phyloP scores from a whole-genome alignment of 768 basidiomycete species.

The Trametes maxima region DNA sequence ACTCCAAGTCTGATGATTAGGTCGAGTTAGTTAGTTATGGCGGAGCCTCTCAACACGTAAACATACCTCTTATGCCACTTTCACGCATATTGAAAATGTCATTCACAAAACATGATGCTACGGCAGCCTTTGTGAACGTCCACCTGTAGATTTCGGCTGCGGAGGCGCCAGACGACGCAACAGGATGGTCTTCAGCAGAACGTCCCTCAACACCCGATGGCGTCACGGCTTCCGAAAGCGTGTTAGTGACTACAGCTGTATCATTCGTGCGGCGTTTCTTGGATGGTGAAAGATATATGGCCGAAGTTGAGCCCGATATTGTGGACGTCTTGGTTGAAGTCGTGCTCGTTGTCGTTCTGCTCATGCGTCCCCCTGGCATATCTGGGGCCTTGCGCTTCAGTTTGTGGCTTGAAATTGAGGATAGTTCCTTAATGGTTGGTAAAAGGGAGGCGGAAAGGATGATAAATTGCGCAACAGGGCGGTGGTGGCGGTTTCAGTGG shows the following conservation, averaged over 20 bases:
- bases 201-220: background rate
- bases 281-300: slow-evolving; percentile 20
- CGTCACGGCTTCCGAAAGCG: background rate
- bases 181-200: background rate
- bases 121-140: slow-evolving; percentile 30
- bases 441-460: background rate
- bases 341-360: slow-evolving; percentile 1
- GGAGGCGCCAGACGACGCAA: background rate
- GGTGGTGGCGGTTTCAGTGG: background rate
- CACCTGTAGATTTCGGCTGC: slow-evolving; percentile 28
- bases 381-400: background rate
- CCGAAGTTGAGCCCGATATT: slow-evolving; percentile 12
- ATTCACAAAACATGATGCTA: slow-evolving; percentile 30
- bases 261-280: slow-evolving; percentile 10
- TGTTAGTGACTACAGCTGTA: background rate
- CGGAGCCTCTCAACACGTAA: background rate
- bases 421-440: background rate
- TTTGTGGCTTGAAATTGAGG: background rate
- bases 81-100: slow-evolving; percentile 30
- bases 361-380: slow-evolving; percentile 1
- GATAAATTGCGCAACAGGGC: background rate
- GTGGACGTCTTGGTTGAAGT: background rate
- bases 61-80: slow-evolving; percentile 25
- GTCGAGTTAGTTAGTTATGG: background rate
- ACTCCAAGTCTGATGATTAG: slow-evolving; percentile 49